phyloP scores from a whole-genome alignment of 148 eudicot species.

The Euryodendron excelsum region DNA sequence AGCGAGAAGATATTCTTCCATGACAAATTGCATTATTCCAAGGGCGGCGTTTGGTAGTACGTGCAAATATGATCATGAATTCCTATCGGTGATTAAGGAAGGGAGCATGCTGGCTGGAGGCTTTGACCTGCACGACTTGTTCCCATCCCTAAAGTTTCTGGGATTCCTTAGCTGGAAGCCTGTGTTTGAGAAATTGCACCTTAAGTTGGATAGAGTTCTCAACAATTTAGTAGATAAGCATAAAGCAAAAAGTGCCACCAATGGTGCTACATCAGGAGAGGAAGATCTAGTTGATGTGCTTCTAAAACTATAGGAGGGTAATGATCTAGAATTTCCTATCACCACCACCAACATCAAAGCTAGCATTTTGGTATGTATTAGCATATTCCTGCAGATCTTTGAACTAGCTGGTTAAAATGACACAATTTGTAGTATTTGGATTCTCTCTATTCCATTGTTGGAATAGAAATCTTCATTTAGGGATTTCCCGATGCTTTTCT shows the following conservation, averaged over 20 bases:
- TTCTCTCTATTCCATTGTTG: too few species aligned
- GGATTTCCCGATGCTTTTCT: too few species aligned
- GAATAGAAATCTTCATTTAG: too few species aligned
- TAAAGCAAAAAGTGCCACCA: neutral
- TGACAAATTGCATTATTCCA: constrained; percentile 17
- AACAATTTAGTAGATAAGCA: neutral
- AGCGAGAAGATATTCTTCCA: constrained; percentile 10
- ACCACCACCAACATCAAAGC: neutral
- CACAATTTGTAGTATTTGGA: neutral
- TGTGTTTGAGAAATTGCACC: neutral
- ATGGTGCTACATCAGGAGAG: neutral
- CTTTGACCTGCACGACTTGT: neutral
- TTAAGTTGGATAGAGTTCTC: neutral
- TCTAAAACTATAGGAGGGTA: neutral
- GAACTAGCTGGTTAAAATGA: too few species aligned
- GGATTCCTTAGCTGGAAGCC: neutral
- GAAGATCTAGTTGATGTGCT: neutral
- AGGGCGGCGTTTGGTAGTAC: constrained; percentile 28
- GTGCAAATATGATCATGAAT: constrained; percentile 18
- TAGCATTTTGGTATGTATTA: neutral
- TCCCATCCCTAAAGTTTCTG: constrained; percentile 6
- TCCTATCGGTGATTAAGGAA: constrained; percentile 10
- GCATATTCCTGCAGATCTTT: neutral
- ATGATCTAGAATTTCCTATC: neutral
- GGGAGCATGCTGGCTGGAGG: neutral